Conservation (phyloP, 352 stramenopile genomes). For the Phytophthora sansomeana region DNA sequence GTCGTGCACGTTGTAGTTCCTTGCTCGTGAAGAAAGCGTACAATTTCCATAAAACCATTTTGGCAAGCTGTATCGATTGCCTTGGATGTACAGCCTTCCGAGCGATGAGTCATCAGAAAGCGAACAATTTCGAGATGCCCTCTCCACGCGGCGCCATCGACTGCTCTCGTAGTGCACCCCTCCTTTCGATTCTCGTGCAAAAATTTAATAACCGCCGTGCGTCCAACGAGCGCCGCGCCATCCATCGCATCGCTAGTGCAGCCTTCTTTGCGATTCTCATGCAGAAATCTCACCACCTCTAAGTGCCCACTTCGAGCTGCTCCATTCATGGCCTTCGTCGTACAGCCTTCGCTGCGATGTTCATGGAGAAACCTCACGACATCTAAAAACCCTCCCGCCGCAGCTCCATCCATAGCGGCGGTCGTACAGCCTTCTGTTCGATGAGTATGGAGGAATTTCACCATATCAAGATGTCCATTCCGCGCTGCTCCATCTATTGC, state of each 20-base stretch:
- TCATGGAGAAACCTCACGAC: slow-evolving; percentile 45
- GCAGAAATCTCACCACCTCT: slow-evolving; percentile 39
- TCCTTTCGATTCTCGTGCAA: slow-evolving; percentile 41
- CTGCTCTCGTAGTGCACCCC: slow-evolving; percentile 41
- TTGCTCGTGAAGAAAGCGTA: slow-evolving; percentile 35
- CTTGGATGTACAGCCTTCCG: slow-evolving; percentile 41
- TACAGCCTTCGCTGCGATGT: slow-evolving; percentile 39
- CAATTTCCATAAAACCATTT: slow-evolving; percentile 41
- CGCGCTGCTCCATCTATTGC: slow-evolving; percentile 40
- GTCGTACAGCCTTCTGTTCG: slow-evolving; percentile 39
- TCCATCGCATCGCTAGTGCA: slow-evolving; percentile 50
- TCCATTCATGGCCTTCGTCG: slow-evolving; percentile 44
- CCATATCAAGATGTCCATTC: slow-evolving; percentile 33
- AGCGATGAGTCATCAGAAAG: slow-evolving; percentile 39
- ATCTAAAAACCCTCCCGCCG: slow-evolving; percentile 35
- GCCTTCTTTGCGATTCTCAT: slow-evolving; percentile 37
- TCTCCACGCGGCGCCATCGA: slow-evolving; percentile 44
- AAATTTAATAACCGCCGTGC: slow-evolving; percentile 41
- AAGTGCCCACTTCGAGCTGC: slow-evolving; percentile 41
- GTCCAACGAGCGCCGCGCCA: slow-evolving; percentile 42
- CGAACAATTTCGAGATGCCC: slow-evolving; percentile 45
- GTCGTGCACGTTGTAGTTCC: slow-evolving; percentile 28
- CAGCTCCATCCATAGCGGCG: slow-evolving; percentile 46
- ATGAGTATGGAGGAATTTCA: slow-evolving; percentile 39
- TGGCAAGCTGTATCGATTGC: slow-evolving; percentile 43